Conservation (phyloP, 2,329 filamentous ascomycete species). For the Arthrobotrys conoides region DNA sequence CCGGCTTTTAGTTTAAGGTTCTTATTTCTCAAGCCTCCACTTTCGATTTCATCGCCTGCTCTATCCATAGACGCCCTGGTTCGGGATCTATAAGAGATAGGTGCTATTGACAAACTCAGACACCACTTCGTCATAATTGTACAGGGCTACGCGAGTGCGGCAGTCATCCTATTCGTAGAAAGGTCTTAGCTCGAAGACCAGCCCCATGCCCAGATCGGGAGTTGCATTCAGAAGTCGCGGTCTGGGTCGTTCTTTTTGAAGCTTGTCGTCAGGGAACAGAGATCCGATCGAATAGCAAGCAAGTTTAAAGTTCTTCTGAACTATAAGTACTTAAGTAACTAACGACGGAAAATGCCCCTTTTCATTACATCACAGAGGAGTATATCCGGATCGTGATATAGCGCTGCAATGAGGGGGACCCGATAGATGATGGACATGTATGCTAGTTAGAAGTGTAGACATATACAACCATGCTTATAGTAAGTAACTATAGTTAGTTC, state of each 20-base stretch:
- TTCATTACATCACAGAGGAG: slow-evolving; percentile 51
- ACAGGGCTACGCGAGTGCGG: slow-evolving; percentile 61
- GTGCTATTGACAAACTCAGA: slow-evolving; percentile 58
- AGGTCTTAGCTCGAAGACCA: slow-evolving; percentile 43
- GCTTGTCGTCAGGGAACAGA: slow-evolving; percentile 35
- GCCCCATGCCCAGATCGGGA: slow-evolving; percentile 60
- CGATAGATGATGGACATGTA: slow-evolving; percentile 27
- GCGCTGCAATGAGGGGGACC: slow-evolving; percentile 28
- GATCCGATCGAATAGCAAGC: slow-evolving; percentile 55
- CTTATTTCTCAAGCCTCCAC: slow-evolving; percentile 17
- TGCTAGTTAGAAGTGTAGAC: too few relatives aligned
- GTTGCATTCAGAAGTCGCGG: slow-evolving; percentile 43
- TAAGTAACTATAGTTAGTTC: not conserved
- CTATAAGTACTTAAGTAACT: too few relatives aligned
- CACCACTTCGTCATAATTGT: slow-evolving; percentile 60
- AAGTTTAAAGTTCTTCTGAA: too few relatives aligned
- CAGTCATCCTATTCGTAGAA: slow-evolving; percentile 61
- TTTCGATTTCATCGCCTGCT: slow-evolving; percentile 45
- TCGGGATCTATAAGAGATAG: slow-evolving; percentile 58
- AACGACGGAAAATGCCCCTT: too few relatives aligned
- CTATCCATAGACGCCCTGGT: slow-evolving; percentile 35
- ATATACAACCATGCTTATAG: slow-evolving; percentile 32
- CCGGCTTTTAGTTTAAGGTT: too few relatives aligned
- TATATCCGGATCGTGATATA: slow-evolving; percentile 51
- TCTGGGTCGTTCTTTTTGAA: slow-evolving; percentile 60